Percentiles rank a stretch among this genome's conserved stretches.
Conservation (phyloP, 352 stramenopile genomes). For the Phytophthora melonis region DNA sequence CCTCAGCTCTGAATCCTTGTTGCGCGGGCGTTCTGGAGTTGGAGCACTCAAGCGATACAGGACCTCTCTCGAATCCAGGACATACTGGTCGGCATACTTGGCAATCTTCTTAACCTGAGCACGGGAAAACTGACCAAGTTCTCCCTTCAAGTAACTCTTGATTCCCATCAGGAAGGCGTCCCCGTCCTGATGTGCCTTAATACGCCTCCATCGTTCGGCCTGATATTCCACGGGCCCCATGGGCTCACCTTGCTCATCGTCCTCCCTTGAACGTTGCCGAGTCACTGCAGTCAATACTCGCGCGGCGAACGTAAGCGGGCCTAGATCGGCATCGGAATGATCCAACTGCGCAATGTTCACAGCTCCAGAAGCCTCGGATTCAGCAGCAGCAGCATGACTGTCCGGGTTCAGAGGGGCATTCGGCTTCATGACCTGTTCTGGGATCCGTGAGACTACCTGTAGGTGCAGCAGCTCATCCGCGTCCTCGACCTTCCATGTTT, state of each 20-base stretch:
- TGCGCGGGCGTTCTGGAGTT: no score
- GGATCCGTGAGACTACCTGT: not conserved
- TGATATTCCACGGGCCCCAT: slow-evolving; percentile 5
- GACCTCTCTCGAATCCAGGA: no score
- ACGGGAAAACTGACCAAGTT: not conserved
- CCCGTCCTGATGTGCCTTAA: slow-evolving; percentile 13
- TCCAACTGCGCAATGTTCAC: not conserved
- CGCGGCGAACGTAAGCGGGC: not conserved
- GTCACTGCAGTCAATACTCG: not conserved
- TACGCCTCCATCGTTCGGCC: slow-evolving; percentile 9
- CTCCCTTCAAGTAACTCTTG: not conserved
- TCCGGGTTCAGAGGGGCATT: not conserved
- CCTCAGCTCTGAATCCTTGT: no score
- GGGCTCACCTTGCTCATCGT: not conserved
- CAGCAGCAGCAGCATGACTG: not conserved
- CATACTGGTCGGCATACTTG: no score
- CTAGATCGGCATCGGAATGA: not conserved
- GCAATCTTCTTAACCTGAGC: no score
- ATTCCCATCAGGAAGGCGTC: not conserved
- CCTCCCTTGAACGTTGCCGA: not conserved
- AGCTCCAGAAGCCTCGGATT: not conserved
- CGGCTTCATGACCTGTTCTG: slow-evolving; percentile 6
- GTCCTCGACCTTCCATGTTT: not conserved
- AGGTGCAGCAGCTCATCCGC: not conserved
- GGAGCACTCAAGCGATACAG: no score